phyloP scores from a whole-genome alignment of 768 basidiomycete species.

The Russula abietina region DNA sequence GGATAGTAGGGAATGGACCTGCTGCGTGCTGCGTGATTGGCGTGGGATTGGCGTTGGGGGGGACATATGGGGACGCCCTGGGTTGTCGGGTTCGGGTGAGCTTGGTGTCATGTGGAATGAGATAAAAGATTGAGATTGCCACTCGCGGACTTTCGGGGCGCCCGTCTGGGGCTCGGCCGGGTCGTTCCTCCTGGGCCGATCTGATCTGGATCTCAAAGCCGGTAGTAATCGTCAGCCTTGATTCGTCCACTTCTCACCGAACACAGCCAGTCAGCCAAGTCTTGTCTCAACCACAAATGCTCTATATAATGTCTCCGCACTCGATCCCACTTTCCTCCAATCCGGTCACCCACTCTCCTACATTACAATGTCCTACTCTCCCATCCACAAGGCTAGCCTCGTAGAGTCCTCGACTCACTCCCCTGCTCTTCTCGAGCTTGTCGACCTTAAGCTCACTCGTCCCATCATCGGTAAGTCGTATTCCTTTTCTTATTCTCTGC shows the following conservation, averaged over 20 bases:
- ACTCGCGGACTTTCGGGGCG: constrained; percentile 10
- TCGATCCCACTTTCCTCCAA: constrained; percentile 14
- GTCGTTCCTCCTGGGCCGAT: constrained; percentile 15
- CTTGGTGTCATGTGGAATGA: constrained; percentile 3
- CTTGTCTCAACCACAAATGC: no score
- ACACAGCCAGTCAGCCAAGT: background rate
- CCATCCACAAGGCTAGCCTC: constrained; percentile 46
- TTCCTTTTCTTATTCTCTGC: background rate
- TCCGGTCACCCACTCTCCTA: constrained; percentile 11
- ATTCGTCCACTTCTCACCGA: background rate
- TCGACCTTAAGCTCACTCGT: constrained; percentile 56
- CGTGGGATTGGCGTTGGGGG: background rate
- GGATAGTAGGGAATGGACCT: no score
- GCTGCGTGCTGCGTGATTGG: background rate
- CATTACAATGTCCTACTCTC: constrained; percentile 28
- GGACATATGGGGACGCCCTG: no score
- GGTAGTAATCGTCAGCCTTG: background rate
- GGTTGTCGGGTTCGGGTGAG: constrained; percentile 11
- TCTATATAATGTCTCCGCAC: constrained; percentile 29
- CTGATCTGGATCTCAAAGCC: background rate
- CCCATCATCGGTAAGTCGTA: constrained; percentile 57
- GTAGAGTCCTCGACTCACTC: constrained; percentile 60
- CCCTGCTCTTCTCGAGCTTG: constrained; percentile 59
- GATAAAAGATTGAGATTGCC: background rate
- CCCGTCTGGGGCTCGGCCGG: background rate